Conservation (phyloP, 2,329 filamentous ascomycete species). For the Colletotrichum melonis region DNA sequence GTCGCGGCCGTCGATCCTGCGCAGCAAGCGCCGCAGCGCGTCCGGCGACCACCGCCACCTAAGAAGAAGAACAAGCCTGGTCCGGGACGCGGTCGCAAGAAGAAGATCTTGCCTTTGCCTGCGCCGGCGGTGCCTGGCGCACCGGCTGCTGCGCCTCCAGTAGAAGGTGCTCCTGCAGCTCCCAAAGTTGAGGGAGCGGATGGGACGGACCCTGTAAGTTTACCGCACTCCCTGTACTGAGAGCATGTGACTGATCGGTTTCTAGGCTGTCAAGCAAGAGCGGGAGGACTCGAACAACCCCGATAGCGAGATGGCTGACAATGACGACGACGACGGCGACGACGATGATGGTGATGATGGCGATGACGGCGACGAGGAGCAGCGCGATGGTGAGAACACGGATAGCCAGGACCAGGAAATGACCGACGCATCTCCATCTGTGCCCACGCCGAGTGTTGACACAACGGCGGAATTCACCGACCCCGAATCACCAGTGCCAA, state of each 20-base stretch:
- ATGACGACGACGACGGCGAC: conserved; percentile 59
- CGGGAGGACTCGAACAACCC: conserved; percentile 56
- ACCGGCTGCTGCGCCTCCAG: conserved; percentile 45
- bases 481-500: conserved; percentile 30
- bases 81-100: conserved; percentile 82
- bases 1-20: conserved; percentile 66
- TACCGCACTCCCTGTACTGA: not conserved
- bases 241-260: conserved; percentile 37
- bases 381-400: conserved; percentile 51
- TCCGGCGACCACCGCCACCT: conserved; percentile 77
- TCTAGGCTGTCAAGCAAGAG: conserved; percentile 55
- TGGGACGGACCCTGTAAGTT: conserved; percentile 33
- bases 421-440: conserved; percentile 46
- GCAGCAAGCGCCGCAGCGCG: conserved; percentile 52
- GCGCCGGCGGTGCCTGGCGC: conserved; percentile 48
- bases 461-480: conserved; percentile 37
- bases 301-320: conserved; percentile 66
- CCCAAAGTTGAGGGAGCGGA: conserved; percentile 32
- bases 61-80: conserved; percentile 84
- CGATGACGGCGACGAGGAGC: conserved; percentile 58
- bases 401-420: conserved; percentile 42
- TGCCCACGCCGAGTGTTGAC: conserved; percentile 41
- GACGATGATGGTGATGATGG: conserved; percentile 61
- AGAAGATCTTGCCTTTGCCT: conserved; percentile 70
- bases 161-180: conserved; percentile 44